Evolutionary conservation across 768 basidiomycete genomes (phyloP), one percentile per base, ranked within the genome.

Genomic region (Pleurotus tuoliensis): DNA sequence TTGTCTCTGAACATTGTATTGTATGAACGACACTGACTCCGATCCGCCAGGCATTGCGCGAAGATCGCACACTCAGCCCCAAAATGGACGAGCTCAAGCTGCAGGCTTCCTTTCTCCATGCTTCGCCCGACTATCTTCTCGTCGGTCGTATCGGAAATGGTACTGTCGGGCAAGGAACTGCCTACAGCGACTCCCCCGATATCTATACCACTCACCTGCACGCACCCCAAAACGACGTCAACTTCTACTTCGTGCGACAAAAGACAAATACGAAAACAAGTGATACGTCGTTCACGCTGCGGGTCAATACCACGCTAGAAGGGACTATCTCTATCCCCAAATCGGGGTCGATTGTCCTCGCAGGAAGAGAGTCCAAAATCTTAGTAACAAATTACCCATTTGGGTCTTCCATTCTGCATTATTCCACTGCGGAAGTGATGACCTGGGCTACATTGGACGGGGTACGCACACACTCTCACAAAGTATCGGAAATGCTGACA

Each of bases 71-170:
- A 22, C 63, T 84, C 8, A 78, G 76, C 0, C 67, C 75, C 6
- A 89, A 89, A 66, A 80, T 81, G 61, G 71, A 77, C 43, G 87
- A 89, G 56, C 72, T 89, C 38, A 89, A 88, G 64, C 76, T 80
- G 22, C 78, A 89, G 61, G 78, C 75, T 5, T 74, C 85, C 25
- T 89, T 89, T 72, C 70, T 89, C 11, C 81, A 87, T 40, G 82
- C 82, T 34, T 82, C 84, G 3, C 80, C 81, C 0, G 82, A 83
- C 55, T 85, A 88, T 64, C 75, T 80, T 59, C 80, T 85, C 65
- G 88, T 87, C 2, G 79, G 85, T 51, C 73, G 81, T 64, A 73
- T 86, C 15, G 84, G 84, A 1, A 76, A 83, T 57, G 80, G 78
- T 16, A 76, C 72, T 44, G 70, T 72, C 12, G 78, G 77, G 11